phyloP scores from a whole-genome alignment of 768 basidiomycete species.

The Mycena indigotica region DNA sequence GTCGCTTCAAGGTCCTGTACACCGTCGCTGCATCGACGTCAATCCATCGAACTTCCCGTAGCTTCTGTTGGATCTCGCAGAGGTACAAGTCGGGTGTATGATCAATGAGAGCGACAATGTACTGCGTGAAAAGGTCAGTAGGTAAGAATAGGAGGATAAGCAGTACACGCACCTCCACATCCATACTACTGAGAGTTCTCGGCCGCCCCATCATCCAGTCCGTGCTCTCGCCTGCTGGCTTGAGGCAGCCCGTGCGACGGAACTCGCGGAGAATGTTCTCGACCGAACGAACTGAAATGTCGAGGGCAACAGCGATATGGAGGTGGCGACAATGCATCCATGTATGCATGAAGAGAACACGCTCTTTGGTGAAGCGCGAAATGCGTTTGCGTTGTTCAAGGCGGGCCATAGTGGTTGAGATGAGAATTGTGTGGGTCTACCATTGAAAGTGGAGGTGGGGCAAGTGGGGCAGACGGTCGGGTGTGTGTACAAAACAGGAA shows the following conservation, averaged over 20 bases:
- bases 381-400: neutral
- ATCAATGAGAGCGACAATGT: conserved; percentile 21
- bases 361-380: neutral
- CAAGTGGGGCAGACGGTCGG: neutral
- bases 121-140: conserved; percentile 8
- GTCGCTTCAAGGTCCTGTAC: conserved; percentile 14
- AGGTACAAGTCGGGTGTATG: conserved; percentile 26
- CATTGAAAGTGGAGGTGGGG: neutral
- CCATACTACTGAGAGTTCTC: neutral
- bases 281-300: neutral
- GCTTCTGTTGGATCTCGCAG: conserved; percentile 24
- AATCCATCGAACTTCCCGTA: conserved; percentile 15
- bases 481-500: too few relatives aligned
- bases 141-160: neutral
- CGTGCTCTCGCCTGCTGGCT: neutral
- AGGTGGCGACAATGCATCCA: neutral
- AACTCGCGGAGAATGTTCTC: neutral
- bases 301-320: neutral
- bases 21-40: conserved; percentile 22
- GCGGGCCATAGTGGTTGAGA: neutral
- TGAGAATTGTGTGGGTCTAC: neutral
- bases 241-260: neutral
- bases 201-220: neutral
- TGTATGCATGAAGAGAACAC: neutral
- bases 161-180: neutral